Evolutionary conservation across 345 rosid genomes (phyloP), one percentile per base, ranked within the genome.

Genomic region (Kandelia obovata): DNA sequence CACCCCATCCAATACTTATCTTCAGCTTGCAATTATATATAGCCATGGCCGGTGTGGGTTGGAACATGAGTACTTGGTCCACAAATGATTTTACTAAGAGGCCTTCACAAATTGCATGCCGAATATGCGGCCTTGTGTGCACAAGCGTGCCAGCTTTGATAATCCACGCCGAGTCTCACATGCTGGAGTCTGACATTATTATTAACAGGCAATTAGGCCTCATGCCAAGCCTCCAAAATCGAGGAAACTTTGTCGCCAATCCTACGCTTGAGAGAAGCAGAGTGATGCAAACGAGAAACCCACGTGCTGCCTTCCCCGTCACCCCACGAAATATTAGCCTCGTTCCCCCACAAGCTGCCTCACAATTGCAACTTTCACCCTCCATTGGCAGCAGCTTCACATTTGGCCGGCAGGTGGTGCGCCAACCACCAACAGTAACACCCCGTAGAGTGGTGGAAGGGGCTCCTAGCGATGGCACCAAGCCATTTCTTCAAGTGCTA

Each of bases 91-190:
- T 39, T 17, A 66, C n/a, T 58, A 51, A 27, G 47, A 73, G 62
- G 59, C 61, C 53, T 31, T 3, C 75, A 7, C 72, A 65, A 2
- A 71, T 81, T n/a, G 81, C 79, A 21, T 81, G 84, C 20, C 61
- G 84, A 52, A 62, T 81, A 17, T 78, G 82, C 56, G 71, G 75
- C 30, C 58, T 35, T 51, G 80, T 78, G 31, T 75, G 75, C 55
- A 6, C 31, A 17, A 78, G 71, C 67, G 63, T 64, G 2, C 75
- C 72, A 11, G 61, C 70, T n/a, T 75, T 81, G 21, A 69, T 81
- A 16, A 56, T 53, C 32, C 82, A 81, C 53, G 53, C 73, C 4
- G 78, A 78, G 47, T 47, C 84, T 78, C 51, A 32, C 64, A 11
- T 53, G 35, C 62, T 20, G 19, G 16, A 11, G 1, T 70, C 0